Base-by-base conservation (phyloP, 306 rosid species). In the Prosopis cineraria region DNA sequence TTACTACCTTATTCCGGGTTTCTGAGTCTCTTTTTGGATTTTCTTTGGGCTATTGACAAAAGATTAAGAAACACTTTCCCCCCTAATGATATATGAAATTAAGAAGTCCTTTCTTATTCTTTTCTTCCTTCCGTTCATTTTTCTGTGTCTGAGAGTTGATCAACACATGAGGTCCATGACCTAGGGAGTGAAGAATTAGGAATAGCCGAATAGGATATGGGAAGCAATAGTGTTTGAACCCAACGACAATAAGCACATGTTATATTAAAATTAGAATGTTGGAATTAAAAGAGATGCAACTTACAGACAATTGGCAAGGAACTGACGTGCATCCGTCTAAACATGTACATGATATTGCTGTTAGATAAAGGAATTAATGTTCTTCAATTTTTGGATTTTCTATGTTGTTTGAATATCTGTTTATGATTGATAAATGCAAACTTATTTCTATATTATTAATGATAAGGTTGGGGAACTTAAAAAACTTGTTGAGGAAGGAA, bases 401-500 rank as follows among this genome's bases (percentile, higher is more conserved):
- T 44, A 3, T 0, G 53, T 10, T 40, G 17, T 40, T 40, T 24
- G 17, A 34, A 68, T 2, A 20, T 68, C 52, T 68, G 6, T 12
- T 25, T 20, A 22, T 58, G 65, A 13, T 13, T 24, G n/a, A 0
- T 67, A 11, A 40, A 12, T 67, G 52, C 2, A 11, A 24, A 41
- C 6, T 68, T 24, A 13, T 40, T 30, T 31, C 30, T 3, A 52
- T 72, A 1, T 34, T 45, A 25, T 72, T 5, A 43, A 34, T n/a
- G n/a, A 50, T 12, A 64, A 89, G 93, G 70, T 85, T 63, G 93
- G 89, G 22, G 93, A 89, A 33, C 84, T 89, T 31, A 89, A 89
- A 75, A 89, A 85, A 72, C 80, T 85, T 1, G 85, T 87, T 52
- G 93, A 87, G 81, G 93, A 87, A 62, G 91, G 93, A 36, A 89